A percentile compares a stretch with the other conserved stretches of the same genome.
Evolutionary conservation across 2,329 filamentous ascomycete genomes (phyloP).

Genomic region (Ophiostoma fasciatum): DNA sequence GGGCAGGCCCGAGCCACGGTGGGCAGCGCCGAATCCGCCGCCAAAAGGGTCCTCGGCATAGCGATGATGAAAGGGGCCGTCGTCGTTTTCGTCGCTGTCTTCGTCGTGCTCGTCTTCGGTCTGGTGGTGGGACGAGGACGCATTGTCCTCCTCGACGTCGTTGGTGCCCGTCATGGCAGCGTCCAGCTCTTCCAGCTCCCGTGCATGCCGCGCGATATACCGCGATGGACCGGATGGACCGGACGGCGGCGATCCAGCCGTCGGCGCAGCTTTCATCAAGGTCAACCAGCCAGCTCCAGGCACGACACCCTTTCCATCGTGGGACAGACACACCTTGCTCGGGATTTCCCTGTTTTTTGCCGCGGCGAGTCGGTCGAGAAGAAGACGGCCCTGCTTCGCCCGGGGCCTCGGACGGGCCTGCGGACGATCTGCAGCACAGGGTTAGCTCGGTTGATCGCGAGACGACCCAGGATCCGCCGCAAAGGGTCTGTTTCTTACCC

Average conservation of each 20-base stretch:
- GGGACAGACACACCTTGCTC: constrained; percentile 26
- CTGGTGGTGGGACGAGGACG: not conserved
- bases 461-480: too few relatives aligned
- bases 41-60: constrained; percentile 30
- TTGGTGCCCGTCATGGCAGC: constrained; percentile 57
- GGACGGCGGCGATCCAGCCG: constrained; percentile 19
- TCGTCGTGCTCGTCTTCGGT: constrained; percentile 26
- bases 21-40: constrained; percentile 50
- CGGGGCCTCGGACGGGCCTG: constrained; percentile 49
- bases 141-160: constrained; percentile 27
- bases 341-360: constrained; percentile 50
- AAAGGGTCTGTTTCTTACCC: constrained; percentile 47
- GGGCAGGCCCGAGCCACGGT: constrained; percentile 51
- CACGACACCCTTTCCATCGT: too few relatives aligned
- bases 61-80: constrained; percentile 18
- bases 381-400: constrained; percentile 45
- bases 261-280: constrained; percentile 20
- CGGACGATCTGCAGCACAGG: constrained; percentile 13
- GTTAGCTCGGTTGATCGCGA: not conserved
- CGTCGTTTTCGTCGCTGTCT: constrained; percentile 41
- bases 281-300: too few relatives aligned
- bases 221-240: constrained; percentile 24
- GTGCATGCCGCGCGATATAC: constrained; percentile 33
- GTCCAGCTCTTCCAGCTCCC: constrained; percentile 43
- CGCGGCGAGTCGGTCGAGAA: constrained; percentile 51